These are phyloP conservation scores for Umbelopsis sp. DNA, from an alignment of 192 early-diverging fungal species.

Conservation along the genomic window DNA sequence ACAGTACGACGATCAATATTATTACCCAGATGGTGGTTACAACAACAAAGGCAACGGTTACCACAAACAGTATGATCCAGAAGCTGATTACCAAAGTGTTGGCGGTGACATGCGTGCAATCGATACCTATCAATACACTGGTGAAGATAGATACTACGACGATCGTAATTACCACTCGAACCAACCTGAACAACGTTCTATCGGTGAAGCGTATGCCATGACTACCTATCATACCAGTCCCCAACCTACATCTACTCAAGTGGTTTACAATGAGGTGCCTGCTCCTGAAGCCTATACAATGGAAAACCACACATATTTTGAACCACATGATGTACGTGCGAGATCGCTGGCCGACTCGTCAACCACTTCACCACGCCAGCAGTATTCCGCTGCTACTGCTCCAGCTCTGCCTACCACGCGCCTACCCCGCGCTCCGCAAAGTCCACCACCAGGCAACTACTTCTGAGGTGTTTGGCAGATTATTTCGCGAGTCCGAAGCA, in stretches of 20 bases:
- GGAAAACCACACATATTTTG: constrained; percentile 4
- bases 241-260: neutral
- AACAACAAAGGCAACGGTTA: neutral
- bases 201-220: constrained; percentile 4
- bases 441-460: neutral
- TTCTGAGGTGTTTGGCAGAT: neutral
- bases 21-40: neutral
- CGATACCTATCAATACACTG: neutral
- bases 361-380: neutral
- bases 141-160: neutral
- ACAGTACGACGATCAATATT: constrained; percentile 9
- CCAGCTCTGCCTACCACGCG: neutral
- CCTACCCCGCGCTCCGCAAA: neutral
- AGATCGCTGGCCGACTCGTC: constrained; percentile 19
- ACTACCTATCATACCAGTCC: neutral
- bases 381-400: neutral
- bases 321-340: neutral
- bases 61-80: neutral
- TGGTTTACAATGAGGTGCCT: constrained; percentile 17
- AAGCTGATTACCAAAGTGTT: neutral
- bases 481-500: neutral
- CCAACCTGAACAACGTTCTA: neutral
- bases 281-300: constrained; percentile 5
- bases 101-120: neutral
- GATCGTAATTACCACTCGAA: neutral